phyloP scores from a whole-genome alignment of 2,329 filamentous ascomycete genomes.

The Arthrobotrys entomopaga region DNA sequence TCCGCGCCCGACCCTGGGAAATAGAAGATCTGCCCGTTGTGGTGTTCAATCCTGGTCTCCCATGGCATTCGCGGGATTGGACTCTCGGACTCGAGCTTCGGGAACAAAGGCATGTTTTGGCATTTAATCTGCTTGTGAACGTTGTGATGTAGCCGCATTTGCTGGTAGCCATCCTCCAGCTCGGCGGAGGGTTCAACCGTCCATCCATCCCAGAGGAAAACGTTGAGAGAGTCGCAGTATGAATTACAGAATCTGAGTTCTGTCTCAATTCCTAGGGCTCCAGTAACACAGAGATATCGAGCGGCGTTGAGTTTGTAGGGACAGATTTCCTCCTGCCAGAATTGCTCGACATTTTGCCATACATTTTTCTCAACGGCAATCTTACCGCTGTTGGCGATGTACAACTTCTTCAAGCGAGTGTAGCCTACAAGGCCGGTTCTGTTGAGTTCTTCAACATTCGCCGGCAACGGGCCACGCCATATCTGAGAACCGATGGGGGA shows the following conservation, averaged over 20 bases:
- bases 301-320: slow-evolving; percentile 45
- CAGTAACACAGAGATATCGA: slow-evolving; percentile 42
- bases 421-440: slow-evolving; percentile 37
- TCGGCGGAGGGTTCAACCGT: slow-evolving; percentile 9
- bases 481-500: slow-evolving; percentile 43
- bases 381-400: slow-evolving; percentile 47
- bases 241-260: slow-evolving; percentile 46
- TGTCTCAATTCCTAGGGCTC: slow-evolving; percentile 45
- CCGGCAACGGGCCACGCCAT: slow-evolving; percentile 35
- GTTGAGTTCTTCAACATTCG: slow-evolving; percentile 29
- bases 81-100: slow-evolving; percentile 27
- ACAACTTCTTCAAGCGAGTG: slow-evolving; percentile 43
- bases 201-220: slow-evolving; percentile 49
- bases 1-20: slow-evolving; percentile 46
- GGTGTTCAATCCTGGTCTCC: slow-evolving; percentile 39
- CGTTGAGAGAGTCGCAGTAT: slow-evolving; percentile 47
- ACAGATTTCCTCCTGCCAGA: slow-evolving; percentile 15
- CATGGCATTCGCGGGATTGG: slow-evolving; percentile 50
- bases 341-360: slow-evolving; percentile 30
- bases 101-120: slow-evolving; percentile 1
- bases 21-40: slow-evolving; percentile 35
- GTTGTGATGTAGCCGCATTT: slow-evolving; percentile 36
- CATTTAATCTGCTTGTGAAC: slow-evolving; percentile 34
- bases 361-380: slow-evolving; percentile 32
- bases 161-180: slow-evolving; percentile 22